Evolutionary conservation across 2,329 filamentous ascomycete genomes (phyloP), one percentile per base, ranked within the genome.

Genomic region (Sclerotiophoma versabilis): DNA sequence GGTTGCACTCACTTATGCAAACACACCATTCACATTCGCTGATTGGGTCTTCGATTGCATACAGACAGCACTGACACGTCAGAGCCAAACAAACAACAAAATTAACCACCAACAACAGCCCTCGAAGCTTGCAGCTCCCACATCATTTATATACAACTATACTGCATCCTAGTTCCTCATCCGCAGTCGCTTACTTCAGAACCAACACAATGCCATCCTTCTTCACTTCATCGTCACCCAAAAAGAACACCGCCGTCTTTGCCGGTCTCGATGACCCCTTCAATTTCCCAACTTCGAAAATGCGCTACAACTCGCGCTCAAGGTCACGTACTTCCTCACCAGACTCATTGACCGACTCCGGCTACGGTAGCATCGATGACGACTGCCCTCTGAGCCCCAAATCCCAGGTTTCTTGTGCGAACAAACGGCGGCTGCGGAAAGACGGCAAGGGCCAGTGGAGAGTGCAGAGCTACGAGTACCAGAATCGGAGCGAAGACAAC

Each of bases 301-400:
- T 49, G 50, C 44, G 39, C 11, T 46, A 49, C 41, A 36, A 23
- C 9, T 11, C 39, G 4, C 41, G 41, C 25, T 37, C 45, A 1
- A 12, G 8, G 1, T 41, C 29, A 1, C 52, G 41, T 19, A 41
- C 36, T 29, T n/a, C 34, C 5, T 41, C 34, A 22, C 42, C 42
- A 1, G 49, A 53, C 38, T 46, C 49, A 5, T 27, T 43, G 4
- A 32, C 54, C 14, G 60, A 63, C 30, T 63, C 60, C 1, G 61
- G 61, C 8, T 62, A 64, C 46, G 38, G 44, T 23, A 64, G 61
- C 36, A 42, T 50, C 19, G 48, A 60, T 20, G 59, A 64, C 20
- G 53, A 61, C 20, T 44, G 44, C 8, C 43, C 44, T 8, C 51
- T 45, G n/a, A 49, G 45, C 17, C 51, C 51, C 1, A 38, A 33